These are phyloP conservation scores for Ramularia collo-cygni DNA, from an alignment of 2,329 filamentous ascomycete species.

Conservation along the genomic window DNA sequence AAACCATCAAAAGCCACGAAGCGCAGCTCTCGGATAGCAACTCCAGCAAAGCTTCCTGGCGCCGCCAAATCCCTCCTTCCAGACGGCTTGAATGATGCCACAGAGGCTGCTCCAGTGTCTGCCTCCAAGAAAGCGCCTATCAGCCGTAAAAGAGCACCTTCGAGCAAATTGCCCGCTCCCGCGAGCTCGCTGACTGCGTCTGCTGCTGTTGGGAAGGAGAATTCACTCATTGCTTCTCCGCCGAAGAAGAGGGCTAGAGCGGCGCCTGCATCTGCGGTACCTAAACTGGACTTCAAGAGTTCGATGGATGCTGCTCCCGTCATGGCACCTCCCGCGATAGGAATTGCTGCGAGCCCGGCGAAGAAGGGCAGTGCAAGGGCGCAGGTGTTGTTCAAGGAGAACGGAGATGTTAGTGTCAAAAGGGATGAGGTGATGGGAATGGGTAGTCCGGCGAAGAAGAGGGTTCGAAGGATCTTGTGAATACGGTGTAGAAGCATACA, in stretches of 20 bases:
- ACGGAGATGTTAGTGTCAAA: conserved; percentile 19
- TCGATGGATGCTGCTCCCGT: conserved; percentile 6
- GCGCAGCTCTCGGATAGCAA: conserved; percentile 29
- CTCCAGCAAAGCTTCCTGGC: conserved; percentile 25
- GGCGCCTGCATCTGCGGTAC: conserved; percentile 10
- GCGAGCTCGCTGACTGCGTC: conserved; percentile 5
- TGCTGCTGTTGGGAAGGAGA: conserved; percentile 21
- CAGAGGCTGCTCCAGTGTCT: conserved; percentile 1
- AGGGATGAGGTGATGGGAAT: conserved; percentile 9
- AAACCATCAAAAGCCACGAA: conserved; percentile 14
- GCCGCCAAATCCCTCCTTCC: conserved; percentile 5
- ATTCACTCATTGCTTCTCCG: conserved; percentile 23
- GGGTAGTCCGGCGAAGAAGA: conserved; percentile 25
- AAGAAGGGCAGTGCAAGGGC: conserved; percentile 29
- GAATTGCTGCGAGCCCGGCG: conserved; percentile 19
- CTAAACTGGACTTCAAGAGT: conserved; percentile 22
- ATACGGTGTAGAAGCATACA: no score
- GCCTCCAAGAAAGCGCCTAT: neutral
- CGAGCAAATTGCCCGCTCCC: conserved; percentile 21
- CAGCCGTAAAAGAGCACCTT: conserved; percentile 9
- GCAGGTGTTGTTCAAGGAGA: conserved; percentile 4
- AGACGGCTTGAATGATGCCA: neutral
- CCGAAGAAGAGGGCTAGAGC: conserved; percentile 20
- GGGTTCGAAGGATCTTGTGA: conserved; percentile 8
- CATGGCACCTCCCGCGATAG: conserved; percentile 1